Evolutionary conservation across 352 stramenopile species (phyloP).

Genomic region (Phytophthora megakarya): DNA sequence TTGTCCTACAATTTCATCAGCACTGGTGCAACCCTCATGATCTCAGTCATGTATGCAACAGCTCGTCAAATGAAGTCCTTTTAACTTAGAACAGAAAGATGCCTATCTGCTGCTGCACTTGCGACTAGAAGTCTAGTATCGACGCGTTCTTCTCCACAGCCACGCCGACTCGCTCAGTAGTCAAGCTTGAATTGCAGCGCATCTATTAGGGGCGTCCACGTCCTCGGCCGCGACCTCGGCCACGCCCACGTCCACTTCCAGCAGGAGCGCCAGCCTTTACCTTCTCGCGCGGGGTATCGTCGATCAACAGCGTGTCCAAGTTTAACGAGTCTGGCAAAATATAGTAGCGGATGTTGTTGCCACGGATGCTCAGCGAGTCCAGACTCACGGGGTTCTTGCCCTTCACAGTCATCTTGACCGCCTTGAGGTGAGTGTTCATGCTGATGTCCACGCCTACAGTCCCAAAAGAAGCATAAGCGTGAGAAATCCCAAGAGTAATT

Average conservation of each 20-base stretch:
- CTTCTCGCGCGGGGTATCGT: constrained; percentile 97
- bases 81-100: constrained; percentile 45
- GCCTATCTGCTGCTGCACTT: constrained; percentile 24
- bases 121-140: constrained; percentile 22
- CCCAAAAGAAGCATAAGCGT: neutral
- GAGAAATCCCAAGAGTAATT: constrained; percentile 2
- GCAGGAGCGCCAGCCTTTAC: constrained; percentile 74
- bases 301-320: constrained; percentile 98
- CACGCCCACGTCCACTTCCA: constrained; percentile 72
- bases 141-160: constrained; percentile 18
- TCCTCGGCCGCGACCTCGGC: constrained; percentile 76
- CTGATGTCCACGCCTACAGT: constrained; percentile 96
- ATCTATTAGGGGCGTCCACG: constrained; percentile 52
- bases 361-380: constrained; percentile 97
- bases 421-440: constrained; percentile 99
- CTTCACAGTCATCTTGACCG: constrained; percentile 98
- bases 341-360: constrained; percentile 98
- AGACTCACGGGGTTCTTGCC: constrained; percentile 97
- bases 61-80: constrained; percentile 35
- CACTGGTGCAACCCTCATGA: constrained; percentile 6
- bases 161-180: neutral
- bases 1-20: neutral
- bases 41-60: constrained; percentile 6
- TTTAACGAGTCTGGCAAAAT: constrained; percentile 97
- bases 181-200: constrained; percentile 6